These are phyloP conservation scores for Jacaranda mimosifolia DNA, from an alignment of 257 asterid species.

Conservation along the genomic window DNA sequence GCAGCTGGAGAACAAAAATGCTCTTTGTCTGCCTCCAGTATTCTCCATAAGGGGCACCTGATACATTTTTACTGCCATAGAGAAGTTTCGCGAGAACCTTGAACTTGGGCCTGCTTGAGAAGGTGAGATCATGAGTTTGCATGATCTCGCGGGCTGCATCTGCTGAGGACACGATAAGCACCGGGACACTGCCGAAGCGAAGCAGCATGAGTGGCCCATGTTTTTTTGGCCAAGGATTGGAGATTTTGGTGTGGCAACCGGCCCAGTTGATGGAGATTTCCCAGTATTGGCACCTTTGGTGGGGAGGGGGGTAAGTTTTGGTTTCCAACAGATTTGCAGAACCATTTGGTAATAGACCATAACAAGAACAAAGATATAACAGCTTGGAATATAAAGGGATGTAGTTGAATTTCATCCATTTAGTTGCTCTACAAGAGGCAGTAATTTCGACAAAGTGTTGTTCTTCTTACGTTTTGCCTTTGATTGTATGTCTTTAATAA, in stretches of 20 bases:
- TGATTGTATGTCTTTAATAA: too few relatives aligned
- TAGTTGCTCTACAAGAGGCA: too few relatives aligned
- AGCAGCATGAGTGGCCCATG: neutral
- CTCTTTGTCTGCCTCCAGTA: neutral
- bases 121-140: neutral
- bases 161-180: neutral
- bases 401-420: too few relatives aligned
- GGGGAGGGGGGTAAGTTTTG: neutral
- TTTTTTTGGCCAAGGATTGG: neutral
- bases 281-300: neutral
- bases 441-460: too few relatives aligned
- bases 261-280: neutral
- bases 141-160: neutral
- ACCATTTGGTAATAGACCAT: too few relatives aligned
- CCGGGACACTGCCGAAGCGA: neutral
- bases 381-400: too few relatives aligned
- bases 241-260: neutral
- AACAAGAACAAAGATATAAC: too few relatives aligned
- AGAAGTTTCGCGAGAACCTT: too few relatives aligned
- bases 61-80: neutral
- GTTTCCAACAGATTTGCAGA: too few relatives aligned
- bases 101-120: neutral
- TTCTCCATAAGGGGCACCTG: neutral
- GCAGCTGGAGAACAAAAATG: neutral
- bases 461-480: too few relatives aligned